phyloP scores from a whole-genome alignment of 495 filamentous ascomycete species.

The Xylaria acuta region DNA sequence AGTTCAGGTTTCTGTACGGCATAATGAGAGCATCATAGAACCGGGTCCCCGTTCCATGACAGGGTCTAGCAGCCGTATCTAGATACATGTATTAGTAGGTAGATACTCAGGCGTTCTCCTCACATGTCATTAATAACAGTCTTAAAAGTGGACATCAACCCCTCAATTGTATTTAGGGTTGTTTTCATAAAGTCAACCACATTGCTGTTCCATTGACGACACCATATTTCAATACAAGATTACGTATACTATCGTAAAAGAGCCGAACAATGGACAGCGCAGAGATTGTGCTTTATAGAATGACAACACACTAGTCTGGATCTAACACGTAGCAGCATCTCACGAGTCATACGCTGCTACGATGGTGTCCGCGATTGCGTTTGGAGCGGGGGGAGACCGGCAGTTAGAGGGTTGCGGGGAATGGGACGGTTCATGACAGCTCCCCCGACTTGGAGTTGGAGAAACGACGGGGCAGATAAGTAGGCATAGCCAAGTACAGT shows the following conservation, averaged over 20 bases:
- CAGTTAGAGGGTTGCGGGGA: slow-evolving; percentile 21
- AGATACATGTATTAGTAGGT: background rate
- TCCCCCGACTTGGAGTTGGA: slow-evolving; percentile 13
- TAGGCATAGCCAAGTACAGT: background rate
- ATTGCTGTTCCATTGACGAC: background rate
- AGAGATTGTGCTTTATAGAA: background rate
- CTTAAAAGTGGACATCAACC: background rate
- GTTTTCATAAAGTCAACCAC: background rate
- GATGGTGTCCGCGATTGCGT: background rate
- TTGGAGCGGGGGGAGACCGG: slow-evolving; percentile 3
- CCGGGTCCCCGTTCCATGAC: background rate
- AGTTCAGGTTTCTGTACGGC: background rate
- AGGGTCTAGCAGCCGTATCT: background rate
- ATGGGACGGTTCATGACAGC: slow-evolving; percentile 18
- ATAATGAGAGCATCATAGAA: background rate
- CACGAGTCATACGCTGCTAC: slow-evolving; percentile 11
- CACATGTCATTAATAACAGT: background rate
- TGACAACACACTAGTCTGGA: background rate
- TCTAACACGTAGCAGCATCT: background rate
- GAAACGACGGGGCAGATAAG: slow-evolving; percentile 19
- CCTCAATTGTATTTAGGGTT: background rate
- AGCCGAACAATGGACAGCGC: background rate
- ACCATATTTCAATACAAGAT: background rate
- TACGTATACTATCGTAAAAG: background rate
- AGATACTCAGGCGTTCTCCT: background rate